These are phyloP conservation scores for Phialophora chinensis DNA, from an alignment of 2,329 filamentous ascomycete species.

Conservation along the genomic window DNA sequence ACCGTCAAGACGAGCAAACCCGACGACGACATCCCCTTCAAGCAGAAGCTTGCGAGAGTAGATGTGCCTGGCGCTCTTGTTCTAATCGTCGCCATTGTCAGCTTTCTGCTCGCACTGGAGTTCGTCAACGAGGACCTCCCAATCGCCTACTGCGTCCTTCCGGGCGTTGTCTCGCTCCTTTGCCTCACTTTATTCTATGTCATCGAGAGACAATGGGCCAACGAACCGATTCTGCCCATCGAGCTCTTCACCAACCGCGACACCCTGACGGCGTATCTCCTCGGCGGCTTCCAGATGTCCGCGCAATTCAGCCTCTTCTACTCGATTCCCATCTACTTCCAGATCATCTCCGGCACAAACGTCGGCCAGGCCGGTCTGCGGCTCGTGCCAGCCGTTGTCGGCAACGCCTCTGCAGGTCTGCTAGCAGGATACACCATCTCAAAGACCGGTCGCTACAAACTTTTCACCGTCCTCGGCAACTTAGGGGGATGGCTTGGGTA, in stretches of 20 bases:
- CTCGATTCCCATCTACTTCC: slow-evolving; percentile 68
- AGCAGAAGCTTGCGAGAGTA: slow-evolving; percentile 55
- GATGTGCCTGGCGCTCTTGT: slow-evolving; percentile 64
- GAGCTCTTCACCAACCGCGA: slow-evolving; percentile 54
- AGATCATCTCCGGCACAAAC: slow-evolving; percentile 64
- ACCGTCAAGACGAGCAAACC: slow-evolving; percentile 8
- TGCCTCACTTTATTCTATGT: slow-evolving; percentile 40
- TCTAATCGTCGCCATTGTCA: slow-evolving; percentile 52
- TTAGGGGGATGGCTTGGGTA: slow-evolving; percentile 60
- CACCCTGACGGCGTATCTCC: slow-evolving; percentile 60
- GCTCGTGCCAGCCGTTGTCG: slow-evolving; percentile 70
- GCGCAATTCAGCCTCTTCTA: slow-evolving; percentile 63
- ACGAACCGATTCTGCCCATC: slow-evolving; percentile 47
- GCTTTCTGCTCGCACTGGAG: slow-evolving; percentile 56
- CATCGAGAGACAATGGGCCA: slow-evolving; percentile 44
- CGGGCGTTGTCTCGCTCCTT: slow-evolving; percentile 6
- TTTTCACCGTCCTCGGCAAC: slow-evolving; percentile 59
- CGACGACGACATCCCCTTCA: slow-evolving; percentile 3
- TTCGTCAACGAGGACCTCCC: slow-evolving; percentile 44
- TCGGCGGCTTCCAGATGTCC: slow-evolving; percentile 59
- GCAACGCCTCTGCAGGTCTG: slow-evolving; percentile 69
- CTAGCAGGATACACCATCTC: slow-evolving; percentile 64
- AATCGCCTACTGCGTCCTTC: background rate
- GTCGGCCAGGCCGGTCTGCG: slow-evolving; percentile 66
- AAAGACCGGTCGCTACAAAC: slow-evolving; percentile 65